Conservation (phyloP, 768 basidiomycete genomes). For the Pleurotus tuber-regium region DNA sequence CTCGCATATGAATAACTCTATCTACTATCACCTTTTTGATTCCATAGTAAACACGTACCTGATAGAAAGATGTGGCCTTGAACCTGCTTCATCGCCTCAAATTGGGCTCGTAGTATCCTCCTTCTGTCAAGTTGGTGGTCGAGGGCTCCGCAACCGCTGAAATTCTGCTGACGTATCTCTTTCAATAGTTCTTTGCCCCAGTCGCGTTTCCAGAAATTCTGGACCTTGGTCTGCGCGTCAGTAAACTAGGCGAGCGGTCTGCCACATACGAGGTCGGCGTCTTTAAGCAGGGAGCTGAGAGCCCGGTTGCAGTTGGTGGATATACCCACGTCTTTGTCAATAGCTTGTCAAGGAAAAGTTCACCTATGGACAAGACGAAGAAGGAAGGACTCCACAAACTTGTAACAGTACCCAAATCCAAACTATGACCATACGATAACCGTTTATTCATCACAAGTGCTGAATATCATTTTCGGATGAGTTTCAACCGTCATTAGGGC, state of each 20-base stretch:
- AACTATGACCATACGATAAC: no score
- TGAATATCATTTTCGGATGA: no score
- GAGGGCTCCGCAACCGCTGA: neutral
- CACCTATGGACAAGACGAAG: conserved; percentile 38
- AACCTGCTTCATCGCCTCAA: conserved; percentile 45
- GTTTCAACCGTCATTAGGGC: no score
- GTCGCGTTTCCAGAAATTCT: conserved; percentile 71
- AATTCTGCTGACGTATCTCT: neutral
- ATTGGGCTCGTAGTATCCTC: conserved; percentile 83
- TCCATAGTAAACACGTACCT: conserved; percentile 81
- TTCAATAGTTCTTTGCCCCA: conserved; percentile 61
- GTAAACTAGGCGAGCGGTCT: conserved; percentile 67
- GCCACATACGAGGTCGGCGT: conserved; percentile 81
- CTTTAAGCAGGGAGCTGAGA: conserved; percentile 44
- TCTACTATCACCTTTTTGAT: conserved; percentile 83
- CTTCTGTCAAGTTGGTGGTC: conserved; percentile 52
- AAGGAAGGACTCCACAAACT: conserved; percentile 48
- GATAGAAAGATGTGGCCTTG: conserved; percentile 57
- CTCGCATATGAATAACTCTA: conserved; percentile 74
- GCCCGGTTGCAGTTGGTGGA: conserved; percentile 46
- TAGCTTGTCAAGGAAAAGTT: conserved; percentile 53
- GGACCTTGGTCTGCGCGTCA: conserved; percentile 68
- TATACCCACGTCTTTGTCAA: conserved; percentile 89
- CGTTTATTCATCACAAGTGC: no score
- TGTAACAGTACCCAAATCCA: conserved; percentile 9